Base-by-base conservation (phyloP, 1,284 basidiomycete species). In the Marasmius tenuissimus region DNA sequence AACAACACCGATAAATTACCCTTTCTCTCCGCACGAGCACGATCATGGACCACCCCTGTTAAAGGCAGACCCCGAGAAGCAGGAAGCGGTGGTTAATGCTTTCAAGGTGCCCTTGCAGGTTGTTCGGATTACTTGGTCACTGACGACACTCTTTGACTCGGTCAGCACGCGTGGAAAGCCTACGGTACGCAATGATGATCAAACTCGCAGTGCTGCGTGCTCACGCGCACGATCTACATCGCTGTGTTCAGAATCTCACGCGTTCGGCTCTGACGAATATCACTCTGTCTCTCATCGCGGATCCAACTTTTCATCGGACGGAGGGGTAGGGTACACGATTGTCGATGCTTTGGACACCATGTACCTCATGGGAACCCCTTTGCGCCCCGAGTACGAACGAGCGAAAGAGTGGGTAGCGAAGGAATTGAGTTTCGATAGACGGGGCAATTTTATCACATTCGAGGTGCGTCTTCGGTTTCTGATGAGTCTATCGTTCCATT, bases 261-360 rank as follows among this genome's bases (percentile, higher is more conserved):
- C 67, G 16, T 64, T 68, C 60, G 67, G 67, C 16, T 62, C n/a
- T 37, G 67, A 68, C 58, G 67, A 67, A 63, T 67, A 63, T 34
- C 64, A 67, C 38, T 65, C 67, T 35, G 51, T 64, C 4, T 54
- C 52, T 39, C 58, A 64, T 38, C 27, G 42, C 14, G 67, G 67
- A 6, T 47, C 48, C 16, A 66, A 68, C 47, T 60, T 68, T 34
- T 58, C 61, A 27, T 22, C 18, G n/a, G 47, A 57, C 9, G 61
- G 58, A 16, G 67, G 67, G 12, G 61, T 66, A 35, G 67, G 67
- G 12, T 68, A 68, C 49, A 65, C 63, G 20, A 57, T 66, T 18
- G 57, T 61, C 10, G 67, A 68, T 57, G 61, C 63, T 7, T 35
- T 68, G 4, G 67, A 68, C 20, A 67, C 66, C 16, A 67, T 68